These are phyloP conservation scores for Suillus luteus DNA, from an alignment of 768 basidiomycete genomes.

Conservation along the genomic window DNA sequence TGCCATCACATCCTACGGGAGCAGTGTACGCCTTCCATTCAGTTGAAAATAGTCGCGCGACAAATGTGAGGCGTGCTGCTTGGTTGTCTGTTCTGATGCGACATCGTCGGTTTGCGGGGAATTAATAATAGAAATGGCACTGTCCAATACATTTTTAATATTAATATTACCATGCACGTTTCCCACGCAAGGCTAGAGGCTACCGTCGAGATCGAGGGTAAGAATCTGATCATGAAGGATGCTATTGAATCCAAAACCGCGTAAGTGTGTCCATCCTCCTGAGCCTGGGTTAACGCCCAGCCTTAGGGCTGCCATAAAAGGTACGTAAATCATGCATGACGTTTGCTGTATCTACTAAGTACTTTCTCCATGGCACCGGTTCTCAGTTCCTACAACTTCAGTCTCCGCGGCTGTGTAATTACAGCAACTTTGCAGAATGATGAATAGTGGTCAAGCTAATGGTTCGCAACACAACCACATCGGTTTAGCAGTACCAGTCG, in stretches of 20 bases:
- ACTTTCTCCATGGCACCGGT: conserved; percentile 31
- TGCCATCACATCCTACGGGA: not conserved
- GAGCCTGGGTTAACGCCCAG: not conserved
- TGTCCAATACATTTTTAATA: not conserved
- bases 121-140: not conserved
- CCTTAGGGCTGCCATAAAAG: conserved; percentile 22
- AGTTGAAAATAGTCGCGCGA: not conserved
- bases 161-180: not conserved
- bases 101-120: not conserved
- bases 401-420: conserved; percentile 24
- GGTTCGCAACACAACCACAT: not conserved
- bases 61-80: not conserved
- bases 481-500: not conserved
- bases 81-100: not conserved
- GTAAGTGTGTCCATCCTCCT: not conserved
- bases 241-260: not conserved
- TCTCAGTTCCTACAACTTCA: conserved; percentile 8
- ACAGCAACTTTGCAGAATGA: not conserved
- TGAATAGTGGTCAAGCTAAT: not conserved
- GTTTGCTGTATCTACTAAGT: conserved; percentile 11
- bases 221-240: not conserved
- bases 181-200: not conserved
- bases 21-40: not conserved
- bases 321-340: conserved; percentile 21
- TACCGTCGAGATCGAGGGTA: not conserved